A percentile compares a stretch with the other conserved stretches of the same genome.
phyloP scores from a whole-genome alignment of 805 yeast genomes.

The Starmera caribaea region DNA sequence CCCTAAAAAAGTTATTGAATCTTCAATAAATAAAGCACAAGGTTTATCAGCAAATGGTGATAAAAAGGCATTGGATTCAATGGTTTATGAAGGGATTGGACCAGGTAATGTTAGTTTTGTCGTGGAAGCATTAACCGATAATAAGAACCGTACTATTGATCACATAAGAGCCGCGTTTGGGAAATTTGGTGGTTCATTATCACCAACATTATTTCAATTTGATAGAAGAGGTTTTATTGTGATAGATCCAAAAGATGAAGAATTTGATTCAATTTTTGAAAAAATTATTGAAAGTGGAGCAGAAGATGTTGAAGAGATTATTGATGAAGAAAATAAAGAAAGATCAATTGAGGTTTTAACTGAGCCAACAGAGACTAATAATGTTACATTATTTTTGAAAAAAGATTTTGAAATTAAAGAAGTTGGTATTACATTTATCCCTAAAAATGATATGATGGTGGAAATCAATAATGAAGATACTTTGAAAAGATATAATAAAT shows the following conservation, averaged over 20 bases:
- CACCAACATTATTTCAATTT: slow-evolving; percentile 75
- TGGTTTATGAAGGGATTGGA: slow-evolving; percentile 80
- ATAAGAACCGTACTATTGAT: slow-evolving; percentile 73
- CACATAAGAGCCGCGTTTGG: slow-evolving; percentile 66
- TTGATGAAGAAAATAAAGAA: slow-evolving; percentile 14
- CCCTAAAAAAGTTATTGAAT: slow-evolving; percentile 77
- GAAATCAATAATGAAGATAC: slow-evolving; percentile 44
- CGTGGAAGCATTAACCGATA: slow-evolving; percentile 83
- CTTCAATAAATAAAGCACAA: slow-evolving; percentile 76
- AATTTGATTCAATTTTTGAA: slow-evolving; percentile 65
- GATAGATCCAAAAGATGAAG: slow-evolving; percentile 30
- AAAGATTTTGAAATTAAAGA: slow-evolving; percentile 51
- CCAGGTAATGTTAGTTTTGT: slow-evolving; percentile 87
- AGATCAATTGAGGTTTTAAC: slow-evolving; percentile 42
- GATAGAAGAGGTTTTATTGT: slow-evolving; percentile 67
- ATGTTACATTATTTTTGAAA: slow-evolving; percentile 49
- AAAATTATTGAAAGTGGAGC: slow-evolving; percentile 69
- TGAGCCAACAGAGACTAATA: slow-evolving; percentile 53
- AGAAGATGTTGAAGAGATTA: slow-evolving; percentile 58
- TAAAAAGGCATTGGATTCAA: slow-evolving; percentile 38
- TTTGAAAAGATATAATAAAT: slow-evolving; percentile 42
- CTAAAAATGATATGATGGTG: slow-evolving; percentile 52
- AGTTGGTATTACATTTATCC: slow-evolving; percentile 57
- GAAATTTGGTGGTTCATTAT: slow-evolving; percentile 56
- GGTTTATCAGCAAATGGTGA: slow-evolving; percentile 48